These are phyloP conservation scores for Posidonia australis DNA, from an alignment of 106 monocot species.

Conservation along the genomic window DNA sequence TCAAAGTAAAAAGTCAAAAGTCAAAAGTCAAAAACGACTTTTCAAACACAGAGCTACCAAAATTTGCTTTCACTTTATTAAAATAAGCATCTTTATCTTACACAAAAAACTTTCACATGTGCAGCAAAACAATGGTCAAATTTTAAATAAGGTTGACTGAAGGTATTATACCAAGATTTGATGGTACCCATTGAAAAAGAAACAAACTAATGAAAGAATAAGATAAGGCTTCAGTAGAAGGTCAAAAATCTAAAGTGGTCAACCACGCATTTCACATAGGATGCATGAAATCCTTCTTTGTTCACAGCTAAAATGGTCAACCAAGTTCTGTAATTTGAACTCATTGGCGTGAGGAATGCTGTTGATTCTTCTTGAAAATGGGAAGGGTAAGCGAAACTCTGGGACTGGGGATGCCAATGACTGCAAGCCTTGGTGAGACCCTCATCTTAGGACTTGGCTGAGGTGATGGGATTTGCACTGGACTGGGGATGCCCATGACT, in stretches of 20 bases:
- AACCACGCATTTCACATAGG: too few species aligned
- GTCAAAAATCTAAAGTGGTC: neutral
- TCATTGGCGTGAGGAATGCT: neutral
- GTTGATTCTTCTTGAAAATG: conserved; percentile 10
- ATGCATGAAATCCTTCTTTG: neutral
- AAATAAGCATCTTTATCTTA: neutral
- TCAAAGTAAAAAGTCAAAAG: neutral
- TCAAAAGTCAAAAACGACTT: neutral
- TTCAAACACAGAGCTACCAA: neutral
- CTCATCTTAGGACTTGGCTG: conserved; percentile 56
- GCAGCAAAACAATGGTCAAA: neutral
- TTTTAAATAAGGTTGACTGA: neutral
- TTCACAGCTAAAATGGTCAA: neutral
- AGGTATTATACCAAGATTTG: neutral
- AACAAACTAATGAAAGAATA: neutral
- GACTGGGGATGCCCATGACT: conserved; percentile 31
- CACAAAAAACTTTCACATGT: neutral
- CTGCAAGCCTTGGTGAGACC: conserved; percentile 54
- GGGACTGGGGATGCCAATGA: conserved; percentile 33
- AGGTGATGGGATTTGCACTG: conserved; percentile 70
- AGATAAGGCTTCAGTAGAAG: neutral
- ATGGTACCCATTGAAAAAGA: neutral
- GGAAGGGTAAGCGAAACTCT: conserved; percentile 41
- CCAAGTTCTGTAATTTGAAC: neutral
- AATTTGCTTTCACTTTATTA: neutral